Evolutionary conservation across 1,139 yeast genomes (phyloP).

Genomic region (Candida glucosophila): DNA sequence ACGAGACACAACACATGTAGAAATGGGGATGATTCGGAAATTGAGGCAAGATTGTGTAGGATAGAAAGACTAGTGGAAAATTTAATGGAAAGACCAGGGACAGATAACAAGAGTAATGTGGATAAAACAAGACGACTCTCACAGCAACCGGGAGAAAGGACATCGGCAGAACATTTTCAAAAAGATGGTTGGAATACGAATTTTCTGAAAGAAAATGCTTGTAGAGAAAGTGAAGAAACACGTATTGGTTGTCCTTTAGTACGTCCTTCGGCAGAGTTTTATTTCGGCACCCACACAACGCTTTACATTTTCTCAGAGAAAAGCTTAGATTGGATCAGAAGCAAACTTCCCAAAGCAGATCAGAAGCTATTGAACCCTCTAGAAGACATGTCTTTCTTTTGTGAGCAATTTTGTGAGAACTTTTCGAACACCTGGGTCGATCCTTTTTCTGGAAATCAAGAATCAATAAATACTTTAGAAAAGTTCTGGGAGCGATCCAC

Average conservation of each 20-base stretch:
- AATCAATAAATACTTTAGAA: constrained; percentile 12
- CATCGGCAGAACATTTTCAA: too few relatives aligned
- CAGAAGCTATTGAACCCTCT: constrained; percentile 18
- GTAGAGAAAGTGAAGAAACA: constrained; percentile 1
- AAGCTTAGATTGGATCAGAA: constrained; percentile 26
- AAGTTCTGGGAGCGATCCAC: constrained; percentile 19
- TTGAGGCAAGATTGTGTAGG: not conserved
- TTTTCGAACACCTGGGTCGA: constrained; percentile 25
- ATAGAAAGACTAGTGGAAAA: not conserved
- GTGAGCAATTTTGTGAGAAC: constrained; percentile 10
- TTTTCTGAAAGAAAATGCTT: too few relatives aligned
- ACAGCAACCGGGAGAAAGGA: too few relatives aligned
- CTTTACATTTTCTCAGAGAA: constrained; percentile 27
- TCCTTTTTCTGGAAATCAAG: constrained; percentile 19
- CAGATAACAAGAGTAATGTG: too few relatives aligned
- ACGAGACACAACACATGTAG: not conserved
- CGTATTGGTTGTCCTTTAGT: too few relatives aligned
- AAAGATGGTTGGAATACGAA: too few relatives aligned
- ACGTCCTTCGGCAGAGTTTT: too few relatives aligned
- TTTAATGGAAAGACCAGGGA: not conserved
- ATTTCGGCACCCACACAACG: constrained; percentile 32
- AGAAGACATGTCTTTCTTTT: constrained; percentile 20
- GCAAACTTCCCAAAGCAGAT: constrained; percentile 16
- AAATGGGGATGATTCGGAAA: not conserved
- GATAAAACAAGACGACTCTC: too few relatives aligned